Percentiles rank a stretch among this genome's conserved stretches.
These are phyloP conservation scores for Globisporangium lucens DNA, from an alignment of 352 stramenopile species.

Conservation along the genomic window DNA sequence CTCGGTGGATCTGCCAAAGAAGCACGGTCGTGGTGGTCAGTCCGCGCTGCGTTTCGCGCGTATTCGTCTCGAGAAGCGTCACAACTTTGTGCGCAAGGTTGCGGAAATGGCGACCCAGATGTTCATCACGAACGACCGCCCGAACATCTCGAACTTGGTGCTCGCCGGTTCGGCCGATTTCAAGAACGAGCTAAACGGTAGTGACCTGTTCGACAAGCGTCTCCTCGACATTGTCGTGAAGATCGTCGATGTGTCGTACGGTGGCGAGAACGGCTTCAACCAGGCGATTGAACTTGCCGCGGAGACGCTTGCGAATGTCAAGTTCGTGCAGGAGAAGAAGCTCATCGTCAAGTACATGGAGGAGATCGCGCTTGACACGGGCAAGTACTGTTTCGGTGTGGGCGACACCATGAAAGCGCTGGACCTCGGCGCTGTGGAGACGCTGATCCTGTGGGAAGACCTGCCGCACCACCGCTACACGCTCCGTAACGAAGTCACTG, in stretches of 20 bases:
- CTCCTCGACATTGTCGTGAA: conserved; percentile 97
- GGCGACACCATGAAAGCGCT: conserved; percentile 98
- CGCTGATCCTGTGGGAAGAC: conserved; percentile 99
- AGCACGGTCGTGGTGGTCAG: conserved; percentile 99
- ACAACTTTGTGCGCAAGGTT: conserved; percentile 99
- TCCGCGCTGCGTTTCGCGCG: conserved; percentile 99
- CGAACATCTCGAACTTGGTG: conserved; percentile 97
- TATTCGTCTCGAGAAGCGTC: conserved; percentile 98
- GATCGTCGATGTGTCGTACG: conserved; percentile 99
- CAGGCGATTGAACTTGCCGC: conserved; percentile 98
- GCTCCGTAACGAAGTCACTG: conserved; percentile 93
- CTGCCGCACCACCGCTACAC: conserved; percentile 94
- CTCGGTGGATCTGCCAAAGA: conserved; percentile 98
- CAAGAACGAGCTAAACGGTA: conserved; percentile 96
- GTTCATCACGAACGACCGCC: conserved; percentile 98
- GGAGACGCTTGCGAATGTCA: conserved; percentile 98
- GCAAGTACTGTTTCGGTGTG: conserved; percentile 99
- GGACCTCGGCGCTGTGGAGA: conserved; percentile 98
- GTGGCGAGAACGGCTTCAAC: conserved; percentile 99
- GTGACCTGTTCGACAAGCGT: conserved; percentile 97
- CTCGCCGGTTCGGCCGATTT: conserved; percentile 99
- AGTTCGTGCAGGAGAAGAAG: conserved; percentile 99
- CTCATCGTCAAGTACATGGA: conserved; percentile 99
- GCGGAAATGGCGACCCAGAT: conserved; percentile 97
- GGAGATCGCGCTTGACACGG: conserved; percentile 98